Evolutionary conservation across 257 asterid species (phyloP).

Genomic region (Leonotis leonurus): DNA sequence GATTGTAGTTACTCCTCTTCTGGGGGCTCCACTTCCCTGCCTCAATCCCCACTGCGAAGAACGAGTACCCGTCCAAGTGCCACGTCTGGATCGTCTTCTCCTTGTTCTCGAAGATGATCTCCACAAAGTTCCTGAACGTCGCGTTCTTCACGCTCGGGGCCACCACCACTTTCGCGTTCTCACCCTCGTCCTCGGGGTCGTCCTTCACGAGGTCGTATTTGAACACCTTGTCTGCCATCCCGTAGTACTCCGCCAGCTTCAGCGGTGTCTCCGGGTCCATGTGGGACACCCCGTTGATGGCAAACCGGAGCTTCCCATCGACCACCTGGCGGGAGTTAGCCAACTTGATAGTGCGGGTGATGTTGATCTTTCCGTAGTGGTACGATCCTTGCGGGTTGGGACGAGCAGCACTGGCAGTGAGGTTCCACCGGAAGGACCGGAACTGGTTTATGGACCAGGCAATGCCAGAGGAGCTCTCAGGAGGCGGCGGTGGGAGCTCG

Average conservation of each 20-base stretch:
- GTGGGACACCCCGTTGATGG: conserved; percentile 45
- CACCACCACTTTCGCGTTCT: neutral
- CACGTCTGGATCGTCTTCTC: conserved; percentile 49
- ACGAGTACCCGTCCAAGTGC: conserved; percentile 51
- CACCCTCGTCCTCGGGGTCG: conserved; percentile 15
- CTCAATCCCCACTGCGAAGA: conserved; percentile 52
- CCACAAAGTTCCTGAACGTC: conserved; percentile 40
- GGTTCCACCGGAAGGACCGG: conserved; percentile 57
- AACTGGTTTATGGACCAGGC: conserved; percentile 51
- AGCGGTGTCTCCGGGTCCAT: conserved; percentile 39
- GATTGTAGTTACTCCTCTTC: conserved; percentile 51
- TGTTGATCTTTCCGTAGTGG: conserved; percentile 50
- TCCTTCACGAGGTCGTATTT: conserved; percentile 37
- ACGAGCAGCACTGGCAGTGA: conserved; percentile 54
- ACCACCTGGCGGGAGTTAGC: conserved; percentile 15
- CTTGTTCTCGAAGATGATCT: conserved; percentile 39
- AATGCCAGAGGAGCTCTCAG: conserved; percentile 31
- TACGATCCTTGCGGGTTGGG: conserved; percentile 61
- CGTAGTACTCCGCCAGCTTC: conserved; percentile 50
- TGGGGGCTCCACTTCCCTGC: conserved; percentile 38
- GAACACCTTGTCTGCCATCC: conserved; percentile 30
- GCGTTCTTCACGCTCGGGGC: conserved; percentile 40
- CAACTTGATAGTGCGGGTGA: conserved; percentile 51
- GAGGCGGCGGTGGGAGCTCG: conserved; percentile 39
- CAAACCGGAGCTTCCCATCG: conserved; percentile 43